Conservation (phyloP, 257 asterid genomes). For the Nicotiana noctiflora region DNA sequence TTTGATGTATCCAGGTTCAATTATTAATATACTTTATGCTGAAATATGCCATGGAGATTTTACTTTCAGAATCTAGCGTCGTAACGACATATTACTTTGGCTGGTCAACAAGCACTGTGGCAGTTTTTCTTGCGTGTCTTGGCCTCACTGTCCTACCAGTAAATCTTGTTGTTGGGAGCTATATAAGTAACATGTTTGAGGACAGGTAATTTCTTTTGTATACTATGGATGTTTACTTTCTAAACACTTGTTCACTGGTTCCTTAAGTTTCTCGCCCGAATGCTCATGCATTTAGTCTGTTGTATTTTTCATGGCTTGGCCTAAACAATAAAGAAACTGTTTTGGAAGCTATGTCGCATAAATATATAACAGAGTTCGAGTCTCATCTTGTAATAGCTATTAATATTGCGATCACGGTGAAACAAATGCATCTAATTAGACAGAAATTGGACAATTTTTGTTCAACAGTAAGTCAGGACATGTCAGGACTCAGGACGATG, state of each 20-base stretch:
- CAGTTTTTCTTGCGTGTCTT: constrained; percentile 65
- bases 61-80: constrained; percentile 96
- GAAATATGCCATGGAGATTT: constrained; percentile 90
- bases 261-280: no score
- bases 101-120: constrained; percentile 80
- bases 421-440: neutral
- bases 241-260: no score
- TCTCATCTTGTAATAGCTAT: neutral
- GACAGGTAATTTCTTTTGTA: no score
- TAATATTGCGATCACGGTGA: neutral
- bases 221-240: no score
- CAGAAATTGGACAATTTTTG: neutral
- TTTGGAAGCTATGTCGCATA: neutral
- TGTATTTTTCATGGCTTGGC: neutral
- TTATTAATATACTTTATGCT: constrained; percentile 94
- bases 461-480: neutral
- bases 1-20: constrained; percentile 64
- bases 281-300: no score
- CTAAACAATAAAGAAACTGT: no score
- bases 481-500: no score
- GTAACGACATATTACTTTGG: constrained; percentile 73
- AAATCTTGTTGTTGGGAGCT: no score
- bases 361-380: neutral
- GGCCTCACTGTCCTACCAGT: no score
- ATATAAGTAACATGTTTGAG: no score